These are phyloP conservation scores for Coprinellus micaceus DNA, from an alignment of 768 basidiomycete genomes.

Conservation along the genomic window DNA sequence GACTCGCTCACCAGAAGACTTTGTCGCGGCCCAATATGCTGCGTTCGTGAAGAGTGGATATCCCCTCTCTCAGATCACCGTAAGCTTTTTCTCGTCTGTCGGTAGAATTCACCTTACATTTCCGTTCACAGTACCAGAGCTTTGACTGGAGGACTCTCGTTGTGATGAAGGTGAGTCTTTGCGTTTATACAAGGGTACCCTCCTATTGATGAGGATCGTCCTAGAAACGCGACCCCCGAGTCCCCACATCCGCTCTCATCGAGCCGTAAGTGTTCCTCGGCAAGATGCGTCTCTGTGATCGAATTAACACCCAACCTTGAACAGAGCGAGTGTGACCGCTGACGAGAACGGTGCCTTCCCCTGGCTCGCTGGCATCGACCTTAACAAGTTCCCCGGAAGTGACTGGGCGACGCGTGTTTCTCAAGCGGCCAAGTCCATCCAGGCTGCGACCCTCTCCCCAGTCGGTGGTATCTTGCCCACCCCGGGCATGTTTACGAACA, in stretches of 20 bases:
- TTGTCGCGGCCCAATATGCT: conserved; percentile 59
- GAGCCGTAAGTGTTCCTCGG: conserved; percentile 45
- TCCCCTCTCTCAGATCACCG: conserved; percentile 54
- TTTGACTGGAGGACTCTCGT: conserved; percentile 79
- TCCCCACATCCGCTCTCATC: conserved; percentile 63
- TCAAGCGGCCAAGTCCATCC: conserved; percentile 63
- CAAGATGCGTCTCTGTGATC: not conserved
- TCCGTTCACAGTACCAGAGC: conserved; percentile 59
- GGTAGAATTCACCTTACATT: not conserved
- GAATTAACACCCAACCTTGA: no score
- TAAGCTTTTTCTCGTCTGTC: conserved; percentile 24
- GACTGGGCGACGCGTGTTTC: conserved; percentile 57
- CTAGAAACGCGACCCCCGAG: conserved; percentile 47
- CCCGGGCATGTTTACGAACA: conserved; percentile 59
- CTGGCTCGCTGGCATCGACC: conserved; percentile 67
- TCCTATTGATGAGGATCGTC: conserved; percentile 19
- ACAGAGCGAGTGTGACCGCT: conserved; percentile 38
- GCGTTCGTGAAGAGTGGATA: conserved; percentile 60
- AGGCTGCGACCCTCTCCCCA: conserved; percentile 65
- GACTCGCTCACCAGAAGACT: conserved; percentile 53
- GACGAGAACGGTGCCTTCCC: conserved; percentile 46
- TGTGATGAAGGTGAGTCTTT: conserved; percentile 60
- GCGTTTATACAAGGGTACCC: not conserved
- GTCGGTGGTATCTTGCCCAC: conserved; percentile 43
- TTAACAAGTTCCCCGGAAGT: conserved; percentile 61